Evolutionary conservation across 2,329 filamentous ascomycete genomes (phyloP).

Genomic region (Hypomyces perniciosus): DNA sequence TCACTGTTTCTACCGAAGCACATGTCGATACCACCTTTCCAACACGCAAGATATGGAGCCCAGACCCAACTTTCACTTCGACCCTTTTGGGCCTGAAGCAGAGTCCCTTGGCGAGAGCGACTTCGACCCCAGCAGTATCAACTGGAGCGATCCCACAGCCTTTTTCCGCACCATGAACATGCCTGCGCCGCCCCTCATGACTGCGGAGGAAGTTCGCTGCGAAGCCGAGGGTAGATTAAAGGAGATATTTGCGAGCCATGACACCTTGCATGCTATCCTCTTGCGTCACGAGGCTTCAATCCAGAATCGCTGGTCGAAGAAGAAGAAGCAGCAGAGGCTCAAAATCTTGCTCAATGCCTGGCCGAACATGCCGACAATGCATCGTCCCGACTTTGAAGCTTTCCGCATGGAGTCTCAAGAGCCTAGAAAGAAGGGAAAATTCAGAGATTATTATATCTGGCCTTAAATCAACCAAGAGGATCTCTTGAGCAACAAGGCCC

Average conservation of each 20-base stretch:
- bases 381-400: slow-evolving; percentile 47
- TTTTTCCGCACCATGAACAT: not conserved
- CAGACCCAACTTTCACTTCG: no score
- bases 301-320: slow-evolving; percentile 50
- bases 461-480: slow-evolving; percentile 55
- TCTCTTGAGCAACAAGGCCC: slow-evolving; percentile 34
- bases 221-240: not conserved
- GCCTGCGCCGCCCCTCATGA: not conserved
- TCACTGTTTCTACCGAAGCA: no score
- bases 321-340: slow-evolving; percentile 40
- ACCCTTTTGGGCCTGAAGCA: no score
- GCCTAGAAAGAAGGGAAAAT: slow-evolving; percentile 13
- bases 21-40: no score
- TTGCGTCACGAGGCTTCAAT: slow-evolving; percentile 45
- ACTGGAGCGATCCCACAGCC: no score
- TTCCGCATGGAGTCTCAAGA: slow-evolving; percentile 20
- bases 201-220: not conserved
- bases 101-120: no score
- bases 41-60: no score
- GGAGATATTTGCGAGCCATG: slow-evolving; percentile 30
- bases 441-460: slow-evolving; percentile 37
- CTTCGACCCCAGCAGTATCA: no score
- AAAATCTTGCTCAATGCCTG: slow-evolving; percentile 41
- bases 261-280: slow-evolving; percentile 35
- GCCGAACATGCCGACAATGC: slow-evolving; percentile 42